Percentiles rank a stretch among this genome's conserved stretches.
These are phyloP conservation scores for Chytriomyces hyalinus DNA, from an alignment of 192 early-diverging fungal species.

Conservation along the genomic window DNA sequence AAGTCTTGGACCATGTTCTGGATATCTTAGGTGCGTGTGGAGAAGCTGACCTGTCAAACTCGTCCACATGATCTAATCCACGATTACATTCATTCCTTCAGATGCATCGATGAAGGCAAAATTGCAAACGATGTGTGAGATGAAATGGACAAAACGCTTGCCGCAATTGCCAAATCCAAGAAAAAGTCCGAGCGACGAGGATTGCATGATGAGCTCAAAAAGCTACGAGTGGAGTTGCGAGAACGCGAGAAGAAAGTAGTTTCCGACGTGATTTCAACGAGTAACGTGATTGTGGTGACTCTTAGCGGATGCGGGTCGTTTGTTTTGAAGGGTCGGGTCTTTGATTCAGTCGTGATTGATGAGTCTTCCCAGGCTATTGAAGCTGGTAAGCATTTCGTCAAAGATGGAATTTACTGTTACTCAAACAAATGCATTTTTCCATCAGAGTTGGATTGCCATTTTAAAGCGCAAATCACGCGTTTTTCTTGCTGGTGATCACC, in stretches of 20 bases:
- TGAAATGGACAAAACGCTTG: constrained; percentile 76
- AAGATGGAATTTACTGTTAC: not conserved
- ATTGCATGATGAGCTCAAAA: constrained; percentile 67
- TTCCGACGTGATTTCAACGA: constrained; percentile 57
- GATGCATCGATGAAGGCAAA: constrained; percentile 70
- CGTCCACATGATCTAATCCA: not conserved
- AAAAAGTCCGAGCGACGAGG: constrained; percentile 63
- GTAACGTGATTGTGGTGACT: constrained; percentile 78
- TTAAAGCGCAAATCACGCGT: constrained; percentile 57
- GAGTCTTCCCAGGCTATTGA: constrained; percentile 81
- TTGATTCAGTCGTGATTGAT: constrained; percentile 88
- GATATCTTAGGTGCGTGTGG: constrained; percentile 58
- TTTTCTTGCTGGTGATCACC: constrained; percentile 88
- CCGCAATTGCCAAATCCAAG: constrained; percentile 67
- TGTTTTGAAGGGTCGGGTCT: constrained; percentile 61
- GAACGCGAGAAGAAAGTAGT: constrained; percentile 74
- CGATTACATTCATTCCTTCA: constrained; percentile 2
- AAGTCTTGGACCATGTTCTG: constrained; percentile 71
- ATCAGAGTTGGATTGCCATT: constrained; percentile 87
- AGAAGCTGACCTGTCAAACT: too few relatives aligned
- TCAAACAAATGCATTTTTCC: not conserved
- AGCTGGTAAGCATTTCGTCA: constrained; percentile 33
- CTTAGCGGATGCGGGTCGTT: constrained; percentile 71
- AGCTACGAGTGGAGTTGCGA: constrained; percentile 69
- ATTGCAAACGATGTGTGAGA: constrained; percentile 75